Conservation (phyloP, 257 asterid genomes). For the Cinchona pubescens region DNA sequence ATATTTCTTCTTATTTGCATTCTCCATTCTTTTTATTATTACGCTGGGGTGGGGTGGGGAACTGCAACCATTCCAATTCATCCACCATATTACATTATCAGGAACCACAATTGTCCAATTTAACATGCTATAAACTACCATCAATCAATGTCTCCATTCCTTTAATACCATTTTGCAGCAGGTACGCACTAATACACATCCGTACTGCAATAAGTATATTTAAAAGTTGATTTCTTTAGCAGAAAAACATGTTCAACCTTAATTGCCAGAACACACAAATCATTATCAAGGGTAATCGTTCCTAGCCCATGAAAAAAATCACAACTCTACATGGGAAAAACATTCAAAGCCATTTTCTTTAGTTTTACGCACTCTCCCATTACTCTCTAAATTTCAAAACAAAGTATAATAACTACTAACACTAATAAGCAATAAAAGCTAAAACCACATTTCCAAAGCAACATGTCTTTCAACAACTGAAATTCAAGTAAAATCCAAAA, state of each 20-base stretch:
- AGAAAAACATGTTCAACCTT: neutral
- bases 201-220: neutral
- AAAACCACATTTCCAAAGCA: neutral
- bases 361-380: neutral
- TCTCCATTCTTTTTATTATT: too few species aligned
- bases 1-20: neutral
- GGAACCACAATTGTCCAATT: neutral
- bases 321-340: neutral
- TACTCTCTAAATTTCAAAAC: neutral
- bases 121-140: neutral
- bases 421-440: neutral
- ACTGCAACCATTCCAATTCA: neutral
- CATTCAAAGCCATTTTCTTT: neutral
- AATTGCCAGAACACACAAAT: neutral
- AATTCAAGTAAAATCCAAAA: neutral
- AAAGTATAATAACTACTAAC: neutral
- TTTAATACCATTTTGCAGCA: neutral
- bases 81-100: neutral
- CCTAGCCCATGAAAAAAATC: neutral
- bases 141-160: neutral
- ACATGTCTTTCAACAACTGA: neutral
- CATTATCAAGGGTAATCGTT: neutral
- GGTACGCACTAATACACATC: neutral
- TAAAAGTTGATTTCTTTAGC: too few species aligned
- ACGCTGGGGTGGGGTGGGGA: neutral